phyloP scores from a whole-genome alignment of 2,329 filamentous ascomycete genomes.

The Scedosporium aurantiacum region DNA sequence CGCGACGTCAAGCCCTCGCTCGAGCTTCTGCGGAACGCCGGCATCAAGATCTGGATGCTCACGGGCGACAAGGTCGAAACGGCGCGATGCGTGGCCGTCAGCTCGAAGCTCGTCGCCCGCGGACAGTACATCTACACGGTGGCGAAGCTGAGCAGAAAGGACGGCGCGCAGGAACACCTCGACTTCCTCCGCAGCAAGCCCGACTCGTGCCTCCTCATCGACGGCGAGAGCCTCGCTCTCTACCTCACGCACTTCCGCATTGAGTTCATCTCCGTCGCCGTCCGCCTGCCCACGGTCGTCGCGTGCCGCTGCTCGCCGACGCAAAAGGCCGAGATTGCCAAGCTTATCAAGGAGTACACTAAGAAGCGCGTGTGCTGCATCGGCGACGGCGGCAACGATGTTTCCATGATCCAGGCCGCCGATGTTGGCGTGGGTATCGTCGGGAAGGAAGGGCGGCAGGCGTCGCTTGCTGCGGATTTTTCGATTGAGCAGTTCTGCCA shows the following conservation, averaged over 20 bases:
- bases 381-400: slow-evolving; percentile 95
- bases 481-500: slow-evolving; percentile 93
- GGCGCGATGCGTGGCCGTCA: slow-evolving; percentile 88
- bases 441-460: slow-evolving; percentile 92
- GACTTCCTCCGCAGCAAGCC: slow-evolving; percentile 82
- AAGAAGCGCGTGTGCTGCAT: slow-evolving; percentile 96
- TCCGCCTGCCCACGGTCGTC: slow-evolving; percentile 80
- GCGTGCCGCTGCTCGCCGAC: slow-evolving; percentile 95
- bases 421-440: slow-evolving; percentile 97
- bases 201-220: slow-evolving; percentile 80
- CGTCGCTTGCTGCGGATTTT: slow-evolving; percentile 90
- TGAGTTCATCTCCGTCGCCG: slow-evolving; percentile 81
- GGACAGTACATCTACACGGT: slow-evolving; percentile 96
- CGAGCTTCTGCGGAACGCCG: slow-evolving; percentile 88
- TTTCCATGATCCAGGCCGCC: slow-evolving; percentile 97
- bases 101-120: slow-evolving; percentile 82
- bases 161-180: slow-evolving; percentile 76
- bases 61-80: slow-evolving; percentile 98
- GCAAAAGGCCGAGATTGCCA: slow-evolving; percentile 90
- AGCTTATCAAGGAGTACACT: slow-evolving; percentile 79
- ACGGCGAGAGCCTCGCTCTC: slow-evolving; percentile 79
- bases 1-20: slow-evolving; percentile 90
- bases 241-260: slow-evolving; percentile 73
- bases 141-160: slow-evolving; percentile 70
- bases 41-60: slow-evolving; percentile 99